Conservation (phyloP, 768 basidiomycete species). For the Tremella fuciformis region DNA sequence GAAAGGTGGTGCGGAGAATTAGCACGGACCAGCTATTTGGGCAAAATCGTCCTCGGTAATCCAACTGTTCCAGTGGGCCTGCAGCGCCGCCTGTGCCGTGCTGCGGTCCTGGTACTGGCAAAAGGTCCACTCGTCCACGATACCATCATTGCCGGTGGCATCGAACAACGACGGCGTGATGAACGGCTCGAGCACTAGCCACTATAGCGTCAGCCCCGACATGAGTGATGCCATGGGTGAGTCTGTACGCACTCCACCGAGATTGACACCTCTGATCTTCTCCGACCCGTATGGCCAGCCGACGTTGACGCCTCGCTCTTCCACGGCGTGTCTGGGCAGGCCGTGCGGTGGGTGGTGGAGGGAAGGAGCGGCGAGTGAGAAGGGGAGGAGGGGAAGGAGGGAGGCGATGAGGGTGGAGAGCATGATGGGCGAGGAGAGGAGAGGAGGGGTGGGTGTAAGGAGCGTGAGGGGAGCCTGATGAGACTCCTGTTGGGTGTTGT, state of each 20-base stretch:
- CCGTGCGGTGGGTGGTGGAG: background rate
- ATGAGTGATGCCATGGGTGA: background rate
- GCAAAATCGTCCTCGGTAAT: slow-evolving; percentile 53
- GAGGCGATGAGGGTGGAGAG: background rate
- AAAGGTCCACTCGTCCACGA: slow-evolving; percentile 52
- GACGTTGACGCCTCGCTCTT: slow-evolving; percentile 38
- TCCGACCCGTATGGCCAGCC: slow-evolving; percentile 46
- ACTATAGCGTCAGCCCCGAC: slow-evolving; percentile 22
- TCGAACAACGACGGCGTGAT: slow-evolving; percentile 50
- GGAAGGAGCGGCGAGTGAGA: slow-evolving; percentile 1
- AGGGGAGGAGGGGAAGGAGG: slow-evolving; percentile 3
- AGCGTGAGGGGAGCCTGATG: background rate
- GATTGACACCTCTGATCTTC: slow-evolving; percentile 48
- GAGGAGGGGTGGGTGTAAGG: background rate
- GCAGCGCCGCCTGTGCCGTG: slow-evolving; percentile 30
- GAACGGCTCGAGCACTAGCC: slow-evolving; percentile 46
- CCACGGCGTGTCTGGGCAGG: background rate
- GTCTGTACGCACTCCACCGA: slow-evolving; percentile 37
- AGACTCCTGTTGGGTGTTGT: too few species aligned
- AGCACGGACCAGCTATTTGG: slow-evolving; percentile 45
- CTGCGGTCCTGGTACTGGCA: slow-evolving; percentile 41
- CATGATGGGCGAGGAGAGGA: background rate
- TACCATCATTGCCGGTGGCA: slow-evolving; percentile 40
- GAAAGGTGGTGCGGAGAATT: background rate
- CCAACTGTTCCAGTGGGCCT: slow-evolving; percentile 51